These are phyloP conservation scores for Neonectria neomacrospora DNA, from an alignment of 2,329 filamentous ascomycete genomes.

Conservation along the genomic window DNA sequence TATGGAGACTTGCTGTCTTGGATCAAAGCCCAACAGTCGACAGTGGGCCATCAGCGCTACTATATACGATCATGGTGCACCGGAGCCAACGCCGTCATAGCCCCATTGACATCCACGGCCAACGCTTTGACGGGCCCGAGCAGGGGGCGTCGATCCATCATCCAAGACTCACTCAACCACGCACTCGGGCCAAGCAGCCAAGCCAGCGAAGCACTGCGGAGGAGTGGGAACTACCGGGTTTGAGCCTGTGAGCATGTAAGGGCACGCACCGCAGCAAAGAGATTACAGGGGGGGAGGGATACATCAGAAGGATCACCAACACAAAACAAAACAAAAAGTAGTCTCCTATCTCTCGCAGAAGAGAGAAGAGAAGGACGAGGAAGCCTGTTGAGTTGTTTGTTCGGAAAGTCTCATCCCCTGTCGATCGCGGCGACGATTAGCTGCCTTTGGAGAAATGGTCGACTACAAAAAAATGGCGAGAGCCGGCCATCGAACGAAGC, in stretches of 20 bases:
- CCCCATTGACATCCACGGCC: conserved; percentile 6
- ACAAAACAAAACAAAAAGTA: no score
- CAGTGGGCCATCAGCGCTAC: conserved; percentile 4
- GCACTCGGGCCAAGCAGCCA: neutral
- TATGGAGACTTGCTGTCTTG: conserved; percentile 11
- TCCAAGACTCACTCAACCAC: neutral
- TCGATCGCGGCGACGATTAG: conserved; percentile 9
- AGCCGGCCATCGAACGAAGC: neutral
- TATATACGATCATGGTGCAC: conserved; percentile 14
- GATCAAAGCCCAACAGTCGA: neutral
- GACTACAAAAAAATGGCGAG: neutral
- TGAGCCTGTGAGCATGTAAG: neutral
- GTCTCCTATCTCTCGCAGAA: neutral
- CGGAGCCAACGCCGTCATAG: conserved; percentile 6
- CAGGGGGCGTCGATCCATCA: neutral
- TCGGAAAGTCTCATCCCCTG: conserved; percentile 19
- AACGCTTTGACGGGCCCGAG: neutral
- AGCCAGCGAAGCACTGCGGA: conserved; percentile 5
- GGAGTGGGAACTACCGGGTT: neutral
- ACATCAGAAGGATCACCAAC: neutral
- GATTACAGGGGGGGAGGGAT: conserved; percentile 20
- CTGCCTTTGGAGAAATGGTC: neutral
- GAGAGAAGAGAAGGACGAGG: neutral
- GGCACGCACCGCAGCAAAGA: conserved; percentile 3
- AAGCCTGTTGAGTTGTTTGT: neutral